Evolutionary conservation across 768 basidiomycete species (phyloP).

Genomic region (Kwoniella mangroviensis): DNA sequence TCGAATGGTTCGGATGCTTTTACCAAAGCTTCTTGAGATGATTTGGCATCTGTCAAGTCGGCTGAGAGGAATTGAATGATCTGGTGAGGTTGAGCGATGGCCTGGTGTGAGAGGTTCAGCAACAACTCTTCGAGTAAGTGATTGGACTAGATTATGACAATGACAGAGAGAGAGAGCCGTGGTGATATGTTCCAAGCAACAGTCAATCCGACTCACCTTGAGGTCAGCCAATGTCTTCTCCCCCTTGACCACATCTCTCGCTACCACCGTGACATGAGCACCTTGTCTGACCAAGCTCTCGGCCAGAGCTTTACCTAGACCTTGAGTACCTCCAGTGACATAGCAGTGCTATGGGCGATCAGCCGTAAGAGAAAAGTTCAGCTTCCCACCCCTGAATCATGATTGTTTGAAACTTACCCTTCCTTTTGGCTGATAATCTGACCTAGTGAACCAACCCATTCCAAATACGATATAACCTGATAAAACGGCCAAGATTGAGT

Average conservation of each 20-base stretch:
- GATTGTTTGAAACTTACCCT: conserved; percentile 36
- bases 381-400: not conserved
- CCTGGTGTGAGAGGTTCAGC: conserved; percentile 12
- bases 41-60: conserved; percentile 64
- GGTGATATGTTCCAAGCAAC: conserved; percentile 5
- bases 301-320: conserved; percentile 77
- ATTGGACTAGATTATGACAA: not conserved
- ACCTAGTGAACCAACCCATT: conserved; percentile 33
- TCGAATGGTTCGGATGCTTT: conserved; percentile 65
- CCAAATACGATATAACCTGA: conserved; percentile 25
- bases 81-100: conserved; percentile 62
- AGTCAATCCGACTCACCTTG: conserved; percentile 63
- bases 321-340: conserved; percentile 80
- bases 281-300: conserved; percentile 67
- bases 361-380: not conserved
- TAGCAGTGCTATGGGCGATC: conserved; percentile 70
- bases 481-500: not conserved
- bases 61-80: conserved; percentile 70
- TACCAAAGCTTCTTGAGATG: conserved; percentile 68
- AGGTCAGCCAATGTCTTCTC: conserved; percentile 67
- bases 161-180: not conserved
- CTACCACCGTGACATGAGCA: conserved; percentile 84
- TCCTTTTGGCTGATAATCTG: conserved; percentile 37
- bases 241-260: conserved; percentile 69
- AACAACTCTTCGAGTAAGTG: no score